These are phyloP conservation scores for Neltuma alba DNA, from an alignment of 306 rosid genomes.

Conservation along the genomic window DNA sequence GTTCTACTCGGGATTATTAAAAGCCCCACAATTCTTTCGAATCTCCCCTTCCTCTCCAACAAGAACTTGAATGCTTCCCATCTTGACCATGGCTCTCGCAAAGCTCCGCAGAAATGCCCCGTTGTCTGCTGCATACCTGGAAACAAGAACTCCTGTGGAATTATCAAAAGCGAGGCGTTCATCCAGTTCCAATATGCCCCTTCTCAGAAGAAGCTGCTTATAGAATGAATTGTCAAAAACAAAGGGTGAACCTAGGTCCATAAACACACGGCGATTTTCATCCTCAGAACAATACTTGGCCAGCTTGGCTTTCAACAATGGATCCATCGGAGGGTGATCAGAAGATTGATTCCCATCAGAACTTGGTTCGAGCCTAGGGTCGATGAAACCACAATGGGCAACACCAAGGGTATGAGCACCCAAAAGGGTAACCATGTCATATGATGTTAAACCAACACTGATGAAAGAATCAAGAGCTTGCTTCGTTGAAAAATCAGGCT, in stretches of 20 bases:
- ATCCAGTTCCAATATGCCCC: conserved; percentile 45
- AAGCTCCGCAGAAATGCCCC: conserved; percentile 34
- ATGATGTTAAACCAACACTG: background rate
- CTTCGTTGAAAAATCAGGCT: conserved; percentile 23
- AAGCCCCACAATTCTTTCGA: conserved; percentile 39
- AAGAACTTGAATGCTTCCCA: conserved; percentile 38
- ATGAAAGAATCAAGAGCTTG: conserved; percentile 17
- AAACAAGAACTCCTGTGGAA: conserved; percentile 30
- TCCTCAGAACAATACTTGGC: background rate
- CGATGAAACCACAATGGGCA: background rate
- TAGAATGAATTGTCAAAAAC: conserved; percentile 21
- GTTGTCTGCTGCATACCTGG: conserved; percentile 32
- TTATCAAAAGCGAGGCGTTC: conserved; percentile 41
- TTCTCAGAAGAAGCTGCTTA: conserved; percentile 27
- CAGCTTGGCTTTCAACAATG: conserved; percentile 33
- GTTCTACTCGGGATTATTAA: conserved; percentile 23
- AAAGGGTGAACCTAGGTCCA: conserved; percentile 50
- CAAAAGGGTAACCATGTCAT: background rate
- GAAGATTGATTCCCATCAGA: background rate
- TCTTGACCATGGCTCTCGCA: conserved; percentile 42
- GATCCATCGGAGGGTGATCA: conserved; percentile 45
- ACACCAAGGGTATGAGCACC: background rate
- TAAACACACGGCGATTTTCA: conserved; percentile 8
- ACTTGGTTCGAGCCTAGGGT: background rate
- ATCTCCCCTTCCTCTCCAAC: conserved; percentile 42